phyloP scores from a whole-genome alignment of 2,329 filamentous ascomycete species.

The Lithohypha guttulata region DNA sequence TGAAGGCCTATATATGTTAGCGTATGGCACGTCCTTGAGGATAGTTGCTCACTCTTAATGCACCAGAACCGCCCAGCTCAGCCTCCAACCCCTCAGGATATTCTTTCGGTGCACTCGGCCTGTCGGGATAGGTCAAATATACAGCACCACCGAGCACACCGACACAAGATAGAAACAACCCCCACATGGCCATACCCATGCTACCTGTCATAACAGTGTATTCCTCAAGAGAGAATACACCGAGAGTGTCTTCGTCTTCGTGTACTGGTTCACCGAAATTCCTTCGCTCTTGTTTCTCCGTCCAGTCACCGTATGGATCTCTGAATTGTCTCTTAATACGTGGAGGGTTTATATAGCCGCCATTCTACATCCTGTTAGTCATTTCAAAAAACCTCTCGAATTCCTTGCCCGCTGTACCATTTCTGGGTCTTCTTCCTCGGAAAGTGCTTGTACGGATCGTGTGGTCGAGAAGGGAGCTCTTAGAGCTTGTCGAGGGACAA shows the following conservation, averaged over 20 bases:
- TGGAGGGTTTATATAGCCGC: constrained; percentile 39
- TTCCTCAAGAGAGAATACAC: constrained; percentile 77
- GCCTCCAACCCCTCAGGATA: constrained; percentile 59
- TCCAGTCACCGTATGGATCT: constrained; percentile 89
- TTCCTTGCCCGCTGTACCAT: constrained; percentile 30
- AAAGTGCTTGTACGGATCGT: constrained; percentile 28
- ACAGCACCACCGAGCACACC: constrained; percentile 58
- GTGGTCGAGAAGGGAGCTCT: constrained; percentile 34
- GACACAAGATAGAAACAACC: constrained; percentile 53
- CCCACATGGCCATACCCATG: constrained; percentile 59
- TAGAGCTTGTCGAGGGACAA: constrained; percentile 17
- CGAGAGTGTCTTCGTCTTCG: constrained; percentile 89
- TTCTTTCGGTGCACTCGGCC: constrained; percentile 55
- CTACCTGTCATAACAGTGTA: constrained; percentile 74
- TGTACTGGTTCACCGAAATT: constrained; percentile 96
- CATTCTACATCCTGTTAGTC: constrained; percentile 29
- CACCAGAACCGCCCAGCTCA: constrained; percentile 62
- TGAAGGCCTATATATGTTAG: constrained; percentile 7
- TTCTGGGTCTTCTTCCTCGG: constrained; percentile 32
- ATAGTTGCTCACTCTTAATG: constrained; percentile 47
- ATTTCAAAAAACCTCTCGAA: constrained; percentile 13
- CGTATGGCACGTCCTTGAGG: background rate
- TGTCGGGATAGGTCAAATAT: constrained; percentile 61
- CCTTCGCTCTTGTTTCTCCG: constrained; percentile 92
- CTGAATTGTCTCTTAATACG: constrained; percentile 78